Evolutionary conservation across 139 green algal species (phyloP), one percentile per base, ranked within the genome.

Genomic region (Micractinium sp.): DNA sequence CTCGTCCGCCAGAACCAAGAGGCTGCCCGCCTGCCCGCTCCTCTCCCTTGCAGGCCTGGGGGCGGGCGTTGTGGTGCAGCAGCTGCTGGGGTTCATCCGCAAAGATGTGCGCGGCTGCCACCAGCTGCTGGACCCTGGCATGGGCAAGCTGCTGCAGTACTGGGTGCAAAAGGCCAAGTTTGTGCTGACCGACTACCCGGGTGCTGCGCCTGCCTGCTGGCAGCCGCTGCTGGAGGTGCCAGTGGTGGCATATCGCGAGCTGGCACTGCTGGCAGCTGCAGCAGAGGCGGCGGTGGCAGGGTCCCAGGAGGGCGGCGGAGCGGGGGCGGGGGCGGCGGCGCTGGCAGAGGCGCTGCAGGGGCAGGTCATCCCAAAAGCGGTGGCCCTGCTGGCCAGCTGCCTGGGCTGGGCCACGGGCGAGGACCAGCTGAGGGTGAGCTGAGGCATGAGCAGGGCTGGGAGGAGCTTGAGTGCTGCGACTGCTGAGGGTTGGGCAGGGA

Each of bases 141-240:
- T 86, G n/a, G 83, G 29, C 31, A 91, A 91, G 74, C 71, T 91
- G 35, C 38, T 91, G 79, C 84, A 77, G 66, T 91, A 89, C 61
- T 91, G 89, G 89, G 39, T 76, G 60, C 73, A 82, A 16, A 85
- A 90, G 47, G 79, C 81, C n/a, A 33, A 60, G 7, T 61, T 60
- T 29, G 25, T 91, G 74, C 69, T 90, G 33, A 76, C 35, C 53
- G 41, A n/a, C 47, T 90, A 36, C 71, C 89, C 83, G 1, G 73
- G 20, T 3, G 63, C 89, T 22, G 89, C 39, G 20, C 87, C 76
- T 22, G 69, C 81, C 87, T 73, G 41, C 47, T 90, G 87, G 87
- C 15, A 35, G 29, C 36, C 38, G 35, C 31, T 78, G 35, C 38
- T 80, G 38, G 83, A 87, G 27, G 83, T 76, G 61, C 53, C 69